Percentiles rank a stretch among this genome's conserved stretches.
phyloP scores from a whole-genome alignment of 2,329 filamentous ascomycete genomes.

The Stachybotrys elegans region DNA sequence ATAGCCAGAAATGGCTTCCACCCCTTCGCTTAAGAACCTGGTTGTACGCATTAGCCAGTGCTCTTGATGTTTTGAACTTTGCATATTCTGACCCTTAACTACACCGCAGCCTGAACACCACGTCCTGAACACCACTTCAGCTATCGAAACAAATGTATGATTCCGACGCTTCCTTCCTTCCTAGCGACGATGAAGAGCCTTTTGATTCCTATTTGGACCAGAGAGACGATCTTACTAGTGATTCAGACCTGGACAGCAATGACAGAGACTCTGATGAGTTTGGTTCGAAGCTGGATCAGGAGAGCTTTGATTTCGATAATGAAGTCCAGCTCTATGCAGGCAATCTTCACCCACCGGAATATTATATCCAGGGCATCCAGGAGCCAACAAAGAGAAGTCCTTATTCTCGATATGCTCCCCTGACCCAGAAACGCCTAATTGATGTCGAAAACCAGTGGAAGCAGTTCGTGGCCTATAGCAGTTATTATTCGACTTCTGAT shows the following conservation, averaged over 20 bases:
- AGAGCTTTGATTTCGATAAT: conserved; percentile 7
- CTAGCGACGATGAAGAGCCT: neutral
- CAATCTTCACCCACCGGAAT: conserved; percentile 12
- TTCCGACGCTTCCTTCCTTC: neutral
- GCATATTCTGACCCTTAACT: no score
- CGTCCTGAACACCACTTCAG: neutral
- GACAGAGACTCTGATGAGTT: neutral
- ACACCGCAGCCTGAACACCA: neutral
- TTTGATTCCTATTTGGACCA: neutral
- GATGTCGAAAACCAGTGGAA: conserved; percentile 9
- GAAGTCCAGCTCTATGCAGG: conserved; percentile 11
- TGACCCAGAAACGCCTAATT: conserved; percentile 7
- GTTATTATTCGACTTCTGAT: conserved; percentile 4
- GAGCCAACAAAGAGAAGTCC: conserved; percentile 8
- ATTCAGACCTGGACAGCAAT: neutral
- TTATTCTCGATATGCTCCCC: conserved; percentile 10
- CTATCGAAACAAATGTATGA: neutral
- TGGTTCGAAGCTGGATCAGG: neutral
- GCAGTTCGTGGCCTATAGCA: no score
- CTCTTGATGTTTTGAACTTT: no score
- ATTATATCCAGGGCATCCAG: conserved; percentile 11
- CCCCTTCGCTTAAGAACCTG: neutral
- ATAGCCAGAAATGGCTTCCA: neutral
- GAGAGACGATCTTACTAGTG: neutral
- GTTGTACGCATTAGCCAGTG: neutral